These are phyloP conservation scores for Carnegiea gigantea DNA, from an alignment of 179 eudicot species.

Conservation along the genomic window DNA sequence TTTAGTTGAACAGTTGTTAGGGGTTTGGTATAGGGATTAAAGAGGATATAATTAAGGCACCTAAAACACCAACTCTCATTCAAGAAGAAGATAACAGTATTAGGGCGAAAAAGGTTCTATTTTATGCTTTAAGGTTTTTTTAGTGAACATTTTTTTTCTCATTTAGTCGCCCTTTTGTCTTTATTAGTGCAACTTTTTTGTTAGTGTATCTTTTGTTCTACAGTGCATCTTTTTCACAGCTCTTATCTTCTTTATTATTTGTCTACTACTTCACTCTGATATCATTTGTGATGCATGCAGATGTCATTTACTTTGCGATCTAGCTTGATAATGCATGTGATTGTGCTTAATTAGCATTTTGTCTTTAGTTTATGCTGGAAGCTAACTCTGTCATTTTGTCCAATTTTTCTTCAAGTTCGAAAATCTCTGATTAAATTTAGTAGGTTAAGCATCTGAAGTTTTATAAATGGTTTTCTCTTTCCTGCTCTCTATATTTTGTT, in stretches of 20 bases:
- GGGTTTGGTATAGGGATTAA: too few species aligned
- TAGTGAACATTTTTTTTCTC: too few species aligned
- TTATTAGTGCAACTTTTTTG: too few species aligned
- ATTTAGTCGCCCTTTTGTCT: too few species aligned
- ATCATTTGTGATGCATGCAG: neutral
- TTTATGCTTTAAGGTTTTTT: too few species aligned
- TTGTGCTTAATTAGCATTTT: neutral
- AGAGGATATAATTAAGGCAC: too few species aligned
- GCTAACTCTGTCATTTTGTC: neutral
- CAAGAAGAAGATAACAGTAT: too few species aligned
- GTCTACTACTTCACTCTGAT: neutral
- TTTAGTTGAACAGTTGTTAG: too few species aligned
- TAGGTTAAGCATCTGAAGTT: neutral
- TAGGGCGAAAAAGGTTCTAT: too few species aligned
- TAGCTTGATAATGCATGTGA: neutral
- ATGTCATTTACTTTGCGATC: neutral
- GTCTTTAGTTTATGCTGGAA: neutral
- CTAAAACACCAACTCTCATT: too few species aligned
- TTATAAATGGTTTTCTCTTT: neutral
- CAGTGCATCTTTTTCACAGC: neutral
- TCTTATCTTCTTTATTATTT: neutral
- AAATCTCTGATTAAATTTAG: neutral
- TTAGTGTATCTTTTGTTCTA: too few species aligned
- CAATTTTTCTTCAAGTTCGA: too few species aligned
- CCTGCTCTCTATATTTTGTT: neutral